These are phyloP conservation scores for Globisporangium orthogonon DNA, from an alignment of 352 stramenopile genomes.

Conservation along the genomic window DNA sequence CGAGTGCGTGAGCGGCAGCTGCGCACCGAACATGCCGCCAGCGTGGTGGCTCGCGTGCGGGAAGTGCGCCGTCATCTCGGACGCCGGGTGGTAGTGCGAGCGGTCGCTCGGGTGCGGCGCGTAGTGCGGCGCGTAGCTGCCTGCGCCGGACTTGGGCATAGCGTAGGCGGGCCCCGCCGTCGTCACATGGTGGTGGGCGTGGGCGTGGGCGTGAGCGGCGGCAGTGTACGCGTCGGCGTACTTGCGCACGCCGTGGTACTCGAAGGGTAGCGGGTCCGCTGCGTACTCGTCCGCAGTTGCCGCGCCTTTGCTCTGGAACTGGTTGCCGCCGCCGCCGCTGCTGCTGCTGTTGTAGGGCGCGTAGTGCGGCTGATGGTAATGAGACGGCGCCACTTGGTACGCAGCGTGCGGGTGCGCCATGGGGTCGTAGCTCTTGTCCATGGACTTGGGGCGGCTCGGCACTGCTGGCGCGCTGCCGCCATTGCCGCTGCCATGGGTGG, in stretches of 20 bases:
- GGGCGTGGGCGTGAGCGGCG: neutral
- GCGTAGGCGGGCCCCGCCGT: neutral
- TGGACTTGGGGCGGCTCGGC: constrained; percentile 7
- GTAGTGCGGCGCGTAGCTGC: constrained; percentile 13
- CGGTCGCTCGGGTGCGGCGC: constrained; percentile 10
- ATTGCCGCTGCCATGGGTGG: neutral
- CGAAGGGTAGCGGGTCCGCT: constrained; percentile 69
- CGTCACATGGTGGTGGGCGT: neutral
- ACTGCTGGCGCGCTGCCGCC: neutral
- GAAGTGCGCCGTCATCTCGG: constrained; percentile 36
- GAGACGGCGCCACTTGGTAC: constrained; percentile 20
- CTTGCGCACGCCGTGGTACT: constrained; percentile 60
- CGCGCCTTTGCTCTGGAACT: constrained; percentile 14
- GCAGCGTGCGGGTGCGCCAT: constrained; percentile 10
- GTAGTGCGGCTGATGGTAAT: constrained; percentile 21
- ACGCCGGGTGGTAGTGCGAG: constrained; percentile 14
- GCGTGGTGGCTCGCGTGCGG: constrained; percentile 17
- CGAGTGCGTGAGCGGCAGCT: constrained; percentile 32
- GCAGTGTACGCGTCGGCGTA: constrained; percentile 29
- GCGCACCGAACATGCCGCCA: constrained; percentile 14
- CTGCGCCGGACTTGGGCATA: constrained; percentile 8
- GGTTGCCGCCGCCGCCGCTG: neutral
- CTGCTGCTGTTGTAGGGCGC: constrained; percentile 1
- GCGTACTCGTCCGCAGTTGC: constrained; percentile 54
- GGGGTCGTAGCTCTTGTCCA: constrained; percentile 9